These are phyloP conservation scores for Xylaria sp. DNA, from an alignment of 2,329 filamentous ascomycete species.

Conservation along the genomic window DNA sequence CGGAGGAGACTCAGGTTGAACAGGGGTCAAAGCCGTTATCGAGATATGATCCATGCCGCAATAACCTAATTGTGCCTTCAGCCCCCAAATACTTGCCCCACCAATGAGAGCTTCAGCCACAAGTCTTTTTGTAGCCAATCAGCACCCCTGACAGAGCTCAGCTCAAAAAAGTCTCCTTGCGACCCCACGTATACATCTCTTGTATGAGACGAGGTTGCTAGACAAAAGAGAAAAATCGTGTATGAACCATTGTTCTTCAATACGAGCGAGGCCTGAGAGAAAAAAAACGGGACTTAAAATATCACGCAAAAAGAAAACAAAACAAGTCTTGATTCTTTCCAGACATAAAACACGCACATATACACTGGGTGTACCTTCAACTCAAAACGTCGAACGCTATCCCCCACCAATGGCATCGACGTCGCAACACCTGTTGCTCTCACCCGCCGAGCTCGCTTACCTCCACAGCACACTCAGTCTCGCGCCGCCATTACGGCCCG, in stretches of 20 bases:
- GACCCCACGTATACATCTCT: conserved; percentile 34
- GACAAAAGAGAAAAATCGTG: background rate
- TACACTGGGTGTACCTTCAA: too few relatives aligned
- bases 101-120: conserved; percentile 40
- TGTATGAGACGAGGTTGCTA: conserved; percentile 10
- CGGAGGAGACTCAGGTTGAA: background rate
- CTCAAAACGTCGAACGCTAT: conserved; percentile 1
- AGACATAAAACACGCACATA: background rate
- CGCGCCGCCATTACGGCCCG: conserved; percentile 85
- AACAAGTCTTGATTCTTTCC: background rate
- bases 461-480: conserved; percentile 88
- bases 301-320: too few relatives aligned
- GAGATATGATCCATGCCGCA: background rate
- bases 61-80: conserved; percentile 8
- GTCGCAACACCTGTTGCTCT: conserved; percentile 77
- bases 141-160: conserved; percentile 30
- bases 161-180: conserved; percentile 41
- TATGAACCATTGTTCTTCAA: background rate
- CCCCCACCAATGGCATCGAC: conserved; percentile 61
- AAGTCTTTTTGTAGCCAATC: conserved; percentile 29
- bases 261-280: background rate
- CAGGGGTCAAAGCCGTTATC: background rate
- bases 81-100: conserved; percentile 22
- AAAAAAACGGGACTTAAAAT: background rate
- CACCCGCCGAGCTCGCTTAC: conserved; percentile 95